phyloP scores from a whole-genome alignment of 2,329 filamentous ascomycete species.

The Neofusicoccum ribis region DNA sequence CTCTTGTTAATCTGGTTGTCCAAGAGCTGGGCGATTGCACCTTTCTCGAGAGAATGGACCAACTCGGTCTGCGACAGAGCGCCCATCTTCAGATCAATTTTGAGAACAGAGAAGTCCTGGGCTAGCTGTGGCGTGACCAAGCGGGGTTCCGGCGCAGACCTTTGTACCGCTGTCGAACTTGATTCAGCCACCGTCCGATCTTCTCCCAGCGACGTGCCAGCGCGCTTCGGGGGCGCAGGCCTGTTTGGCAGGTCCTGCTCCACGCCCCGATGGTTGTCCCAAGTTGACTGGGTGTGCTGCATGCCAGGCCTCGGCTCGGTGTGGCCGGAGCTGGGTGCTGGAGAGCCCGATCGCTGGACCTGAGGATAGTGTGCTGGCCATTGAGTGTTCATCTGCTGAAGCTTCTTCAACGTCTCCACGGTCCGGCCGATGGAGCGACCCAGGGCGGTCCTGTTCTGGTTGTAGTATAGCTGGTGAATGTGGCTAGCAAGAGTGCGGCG shows the following conservation, averaged over 20 bases:
- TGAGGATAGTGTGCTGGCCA: slow-evolving; percentile 97
- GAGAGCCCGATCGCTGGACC: slow-evolving; percentile 57
- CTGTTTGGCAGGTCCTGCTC: slow-evolving; percentile 41
- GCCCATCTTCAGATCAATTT: slow-evolving; percentile 90
- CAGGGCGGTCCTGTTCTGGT: slow-evolving; percentile 85
- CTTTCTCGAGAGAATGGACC: slow-evolving; percentile 91
- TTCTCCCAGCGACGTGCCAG: slow-evolving; percentile 70
- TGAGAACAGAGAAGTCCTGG: slow-evolving; percentile 93
- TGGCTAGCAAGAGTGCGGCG: slow-evolving; percentile 73
- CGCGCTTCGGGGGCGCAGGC: slow-evolving; percentile 61
- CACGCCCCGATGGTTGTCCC: slow-evolving; percentile 49
- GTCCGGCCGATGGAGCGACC: slow-evolving; percentile 84
- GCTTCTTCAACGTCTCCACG: slow-evolving; percentile 75
- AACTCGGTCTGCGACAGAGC: slow-evolving; percentile 82
- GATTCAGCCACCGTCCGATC: slow-evolving; percentile 64
- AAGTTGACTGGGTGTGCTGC: slow-evolving; percentile 62
- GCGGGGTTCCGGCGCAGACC: slow-evolving; percentile 68
- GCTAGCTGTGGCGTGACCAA: slow-evolving; percentile 90
- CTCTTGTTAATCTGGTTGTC: slow-evolving; percentile 94
- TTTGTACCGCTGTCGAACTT: slow-evolving; percentile 67
- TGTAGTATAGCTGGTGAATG: slow-evolving; percentile 92
- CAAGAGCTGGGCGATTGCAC: slow-evolving; percentile 82
- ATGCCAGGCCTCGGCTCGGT: slow-evolving; percentile 59
- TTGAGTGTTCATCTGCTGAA: slow-evolving; percentile 84
- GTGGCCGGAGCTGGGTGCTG: slow-evolving; percentile 32